Conservation (phyloP, 805 yeast genomes). For the Lipomyces orientalis region DNA sequence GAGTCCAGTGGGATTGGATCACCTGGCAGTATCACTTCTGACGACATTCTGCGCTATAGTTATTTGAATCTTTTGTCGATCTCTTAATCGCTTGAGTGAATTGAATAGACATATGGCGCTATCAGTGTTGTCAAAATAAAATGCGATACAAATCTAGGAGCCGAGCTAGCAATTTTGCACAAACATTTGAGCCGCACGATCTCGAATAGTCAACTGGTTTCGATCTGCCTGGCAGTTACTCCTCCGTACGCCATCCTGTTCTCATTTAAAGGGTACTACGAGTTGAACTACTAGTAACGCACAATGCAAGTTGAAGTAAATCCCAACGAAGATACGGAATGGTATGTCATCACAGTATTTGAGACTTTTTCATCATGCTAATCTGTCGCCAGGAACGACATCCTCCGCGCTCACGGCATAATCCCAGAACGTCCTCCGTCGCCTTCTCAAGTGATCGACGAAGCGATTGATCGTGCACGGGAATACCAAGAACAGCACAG, state of each 20-base stretch:
- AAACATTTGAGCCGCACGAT: conserved; percentile 4
- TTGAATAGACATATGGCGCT: too few relatives aligned
- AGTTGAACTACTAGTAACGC: neutral
- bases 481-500: conserved; percentile 75
- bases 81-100: neutral
- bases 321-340: conserved; percentile 96
- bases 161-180: too few relatives aligned
- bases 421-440: conserved; percentile 92
- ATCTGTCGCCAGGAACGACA: conserved; percentile 69
- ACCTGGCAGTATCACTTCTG: conserved; percentile 28
- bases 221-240: neutral
- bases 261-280: neutral
- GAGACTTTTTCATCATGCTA: neutral
- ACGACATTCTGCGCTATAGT: neutral
- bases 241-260: neutral
- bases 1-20: conserved; percentile 24
- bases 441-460: conserved; percentile 85
- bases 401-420: conserved; percentile 84
- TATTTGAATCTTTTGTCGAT: neutral
- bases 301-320: conserved; percentile 53
- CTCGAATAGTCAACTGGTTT: neutral
- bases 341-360: conserved; percentile 45
- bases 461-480: conserved; percentile 83
- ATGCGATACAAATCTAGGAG: too few relatives aligned
- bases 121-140: too few relatives aligned